phyloP scores from a whole-genome alignment of 345 rosid genomes.

The Melastoma malabathricum region DNA sequence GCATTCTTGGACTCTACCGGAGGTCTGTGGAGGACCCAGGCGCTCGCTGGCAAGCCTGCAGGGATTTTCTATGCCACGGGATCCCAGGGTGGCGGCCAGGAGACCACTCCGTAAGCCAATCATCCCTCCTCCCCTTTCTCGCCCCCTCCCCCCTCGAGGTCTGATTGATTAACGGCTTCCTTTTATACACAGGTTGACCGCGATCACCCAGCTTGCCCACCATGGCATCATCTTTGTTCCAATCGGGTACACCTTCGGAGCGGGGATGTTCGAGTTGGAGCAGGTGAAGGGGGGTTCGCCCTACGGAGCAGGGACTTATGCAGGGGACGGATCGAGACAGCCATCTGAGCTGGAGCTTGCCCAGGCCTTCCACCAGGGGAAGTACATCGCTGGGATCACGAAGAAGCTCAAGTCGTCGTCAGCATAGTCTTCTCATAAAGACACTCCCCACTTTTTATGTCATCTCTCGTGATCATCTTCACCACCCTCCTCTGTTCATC shows the following conservation, averaged over 20 bases:
- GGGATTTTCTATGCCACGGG: slow-evolving; percentile 68
- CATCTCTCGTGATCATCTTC: background rate
- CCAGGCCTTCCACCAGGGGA: slow-evolving; percentile 67
- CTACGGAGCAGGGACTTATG: slow-evolving; percentile 62
- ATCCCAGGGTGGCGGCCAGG: slow-evolving; percentile 75
- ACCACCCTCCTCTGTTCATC: slow-evolving; percentile 2
- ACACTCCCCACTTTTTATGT: no score
- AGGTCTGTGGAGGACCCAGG: slow-evolving; percentile 49
- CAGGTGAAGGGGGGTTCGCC: slow-evolving; percentile 59
- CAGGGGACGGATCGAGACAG: slow-evolving; percentile 60
- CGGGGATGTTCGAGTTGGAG: slow-evolving; percentile 67
- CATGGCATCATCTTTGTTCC: slow-evolving; percentile 72
- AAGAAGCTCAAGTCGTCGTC: slow-evolving; percentile 41
- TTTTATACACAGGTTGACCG: slow-evolving; percentile 33
- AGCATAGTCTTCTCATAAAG: slow-evolving; percentile 20
- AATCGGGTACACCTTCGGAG: slow-evolving; percentile 55
- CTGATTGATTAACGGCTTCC: background rate
- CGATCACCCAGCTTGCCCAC: slow-evolving; percentile 60
- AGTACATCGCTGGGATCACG: slow-evolving; percentile 41
- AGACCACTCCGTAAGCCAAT: slow-evolving; percentile 52
- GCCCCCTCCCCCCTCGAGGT: no score
- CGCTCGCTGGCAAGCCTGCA: slow-evolving; percentile 65
- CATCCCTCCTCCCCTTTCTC: background rate
- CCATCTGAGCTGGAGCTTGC: slow-evolving; percentile 49
- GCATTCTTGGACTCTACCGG: slow-evolving; percentile 65